These are phyloP conservation scores for Camellia granthamiana DNA, from an alignment of 148 eudicot genomes.

Conservation along the genomic window DNA sequence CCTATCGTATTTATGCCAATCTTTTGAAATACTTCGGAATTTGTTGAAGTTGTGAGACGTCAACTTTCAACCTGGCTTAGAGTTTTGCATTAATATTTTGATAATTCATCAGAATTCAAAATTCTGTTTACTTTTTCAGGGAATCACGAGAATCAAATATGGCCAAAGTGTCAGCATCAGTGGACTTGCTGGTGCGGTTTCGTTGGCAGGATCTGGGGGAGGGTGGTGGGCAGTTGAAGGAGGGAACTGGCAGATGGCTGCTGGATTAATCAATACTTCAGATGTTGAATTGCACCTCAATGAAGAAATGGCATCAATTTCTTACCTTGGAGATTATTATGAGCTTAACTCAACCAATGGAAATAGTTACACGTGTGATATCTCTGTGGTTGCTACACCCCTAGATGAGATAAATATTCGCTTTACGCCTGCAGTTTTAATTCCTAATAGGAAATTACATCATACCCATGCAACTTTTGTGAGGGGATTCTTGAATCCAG, in stretches of 20 bases:
- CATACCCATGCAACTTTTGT: conserved; percentile 88
- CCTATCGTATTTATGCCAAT: neutral
- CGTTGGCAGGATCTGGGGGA: conserved; percentile 88
- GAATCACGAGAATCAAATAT: conserved; percentile 85
- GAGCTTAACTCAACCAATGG: conserved; percentile 76
- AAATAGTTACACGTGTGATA: conserved; percentile 67
- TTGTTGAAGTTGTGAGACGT: neutral
- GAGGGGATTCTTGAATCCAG: conserved; percentile 84
- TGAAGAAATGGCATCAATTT: conserved; percentile 74
- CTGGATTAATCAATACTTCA: conserved; percentile 68
- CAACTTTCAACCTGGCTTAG: neutral
- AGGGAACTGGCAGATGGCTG: conserved; percentile 92
- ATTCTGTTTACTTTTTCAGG: conserved; percentile 37
- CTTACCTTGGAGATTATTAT: conserved; percentile 58
- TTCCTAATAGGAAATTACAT: conserved; percentile 80
- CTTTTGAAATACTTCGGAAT: neutral
- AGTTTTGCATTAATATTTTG: neutral
- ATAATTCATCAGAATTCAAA: neutral
- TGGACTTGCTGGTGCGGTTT: conserved; percentile 95
- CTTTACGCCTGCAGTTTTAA: conserved; percentile 55
- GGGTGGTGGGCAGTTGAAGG: conserved; percentile 87
- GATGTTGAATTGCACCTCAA: conserved; percentile 64
- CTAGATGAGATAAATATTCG: conserved; percentile 68
- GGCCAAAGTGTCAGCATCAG: conserved; percentile 90
- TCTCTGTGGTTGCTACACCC: conserved; percentile 79